Base-by-base conservation (phyloP, 2,329 filamentous ascomycete genomes). In the Fusarium fujikuroi region DNA sequence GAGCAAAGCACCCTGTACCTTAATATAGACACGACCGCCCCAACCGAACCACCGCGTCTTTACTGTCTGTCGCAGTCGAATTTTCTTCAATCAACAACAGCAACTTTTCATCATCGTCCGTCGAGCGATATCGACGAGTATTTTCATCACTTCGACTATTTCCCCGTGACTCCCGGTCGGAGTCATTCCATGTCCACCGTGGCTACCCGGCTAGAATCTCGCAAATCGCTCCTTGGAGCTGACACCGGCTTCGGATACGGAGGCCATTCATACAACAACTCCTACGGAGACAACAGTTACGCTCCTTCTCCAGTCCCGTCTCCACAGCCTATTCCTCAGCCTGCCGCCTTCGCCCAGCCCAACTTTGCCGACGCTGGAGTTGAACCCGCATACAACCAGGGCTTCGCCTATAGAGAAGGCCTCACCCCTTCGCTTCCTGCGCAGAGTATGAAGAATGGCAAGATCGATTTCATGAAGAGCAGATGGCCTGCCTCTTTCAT, bases 401-500 rank as follows among this genome's bases (percentile, higher is more conserved):
- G 80, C 36, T 83, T 82, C 69, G 82, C 82, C 28, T 79, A 80
- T 56, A 81, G 83, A 53, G 80, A 84, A 73, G 83, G 80, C 46
- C 63, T 83, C 42, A 75, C 79, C 18, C 73, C 81, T 34, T 82
- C 83, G 23, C 75, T 76, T 37, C 77, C 79, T 18, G 75, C 81
- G 21, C 68, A 73, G 47, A 81, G 80, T 64, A 79, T 81, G 37
- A 75, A 79, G 47, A 76, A 75, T 44, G 77, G 77, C 66, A 79
- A 72, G 63, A 77, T 95, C 85, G 95, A 95, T 80, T 90, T 93
- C 76, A 92, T 97, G 77, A 93, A 91, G 80, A 93, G 93, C 64
- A 90, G 88, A 79, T 99, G 96, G 95, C 95, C 95, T 21, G 95
- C 94, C 87, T 86, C 90, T 70, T 98, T 98, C 81, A 90, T 97